A percentile compares a stretch with the other conserved stretches of the same genome.
Evolutionary conservation across 768 basidiomycete species (phyloP).

Genomic region (Clavaria fumosa): DNA sequence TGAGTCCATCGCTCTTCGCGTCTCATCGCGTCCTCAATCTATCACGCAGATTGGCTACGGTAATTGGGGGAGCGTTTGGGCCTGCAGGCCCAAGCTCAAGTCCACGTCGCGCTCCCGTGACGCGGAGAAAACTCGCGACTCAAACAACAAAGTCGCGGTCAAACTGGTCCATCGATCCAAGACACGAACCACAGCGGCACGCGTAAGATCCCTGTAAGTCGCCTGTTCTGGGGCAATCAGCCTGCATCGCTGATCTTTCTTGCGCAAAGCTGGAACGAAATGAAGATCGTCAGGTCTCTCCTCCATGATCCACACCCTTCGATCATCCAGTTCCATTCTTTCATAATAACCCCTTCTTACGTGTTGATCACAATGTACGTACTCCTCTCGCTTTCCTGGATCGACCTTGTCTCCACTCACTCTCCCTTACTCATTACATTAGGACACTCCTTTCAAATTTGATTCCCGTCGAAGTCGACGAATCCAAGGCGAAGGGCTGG

Average conservation of each 20-base stretch:
- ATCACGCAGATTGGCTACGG: slow-evolving; percentile 66
- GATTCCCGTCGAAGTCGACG: slow-evolving; percentile 79
- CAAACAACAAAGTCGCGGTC: slow-evolving; percentile 58
- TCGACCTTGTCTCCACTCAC: slow-evolving; percentile 5
- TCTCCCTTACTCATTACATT: slow-evolving; percentile 7
- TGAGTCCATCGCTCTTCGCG: slow-evolving; percentile 15
- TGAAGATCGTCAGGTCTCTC: slow-evolving; percentile 85
- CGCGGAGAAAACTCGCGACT: slow-evolving; percentile 20
- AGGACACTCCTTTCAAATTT: slow-evolving; percentile 83
- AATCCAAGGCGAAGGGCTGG: slow-evolving; percentile 64
- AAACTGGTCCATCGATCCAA: slow-evolving; percentile 89
- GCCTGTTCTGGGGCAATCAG: slow-evolving; percentile 2
- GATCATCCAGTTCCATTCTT: slow-evolving; percentile 85
- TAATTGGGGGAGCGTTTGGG: slow-evolving; percentile 89
- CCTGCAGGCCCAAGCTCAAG: slow-evolving; percentile 46
- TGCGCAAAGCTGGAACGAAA: slow-evolving; percentile 76
- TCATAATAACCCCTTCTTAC: slow-evolving; percentile 84
- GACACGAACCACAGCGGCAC: slow-evolving; percentile 72
- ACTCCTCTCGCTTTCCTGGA: neutral
- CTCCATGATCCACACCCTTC: slow-evolving; percentile 80
- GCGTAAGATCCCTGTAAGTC: slow-evolving; percentile 74
- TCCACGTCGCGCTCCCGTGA: slow-evolving; percentile 20
- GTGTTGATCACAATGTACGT: slow-evolving; percentile 87
- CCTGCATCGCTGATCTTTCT: slow-evolving; percentile 4
- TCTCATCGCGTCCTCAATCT: slow-evolving; percentile 8